Evolutionary conservation across 2,329 filamentous ascomycete genomes (phyloP).

Genomic region (Xylariaceae sp.): DNA sequence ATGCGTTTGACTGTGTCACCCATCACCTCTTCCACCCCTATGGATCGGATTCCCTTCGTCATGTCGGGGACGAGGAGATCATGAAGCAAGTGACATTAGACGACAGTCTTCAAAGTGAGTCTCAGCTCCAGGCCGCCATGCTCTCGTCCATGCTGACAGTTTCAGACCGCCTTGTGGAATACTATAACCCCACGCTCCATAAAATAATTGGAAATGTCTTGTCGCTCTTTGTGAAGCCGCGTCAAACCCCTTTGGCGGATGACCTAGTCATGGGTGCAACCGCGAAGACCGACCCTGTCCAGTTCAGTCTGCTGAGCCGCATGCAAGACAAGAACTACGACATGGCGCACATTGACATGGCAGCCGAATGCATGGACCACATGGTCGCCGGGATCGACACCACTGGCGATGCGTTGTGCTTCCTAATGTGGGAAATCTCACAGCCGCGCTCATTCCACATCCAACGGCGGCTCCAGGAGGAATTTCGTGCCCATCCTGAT

Average conservation of each 20-base stretch:
- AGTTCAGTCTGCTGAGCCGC: constrained; percentile 61
- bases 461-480: constrained; percentile 56
- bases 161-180: constrained; percentile 60
- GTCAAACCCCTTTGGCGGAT: constrained; percentile 61
- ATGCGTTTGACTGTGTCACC: constrained; percentile 70
- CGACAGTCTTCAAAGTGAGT: constrained; percentile 66
- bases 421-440: constrained; percentile 72
- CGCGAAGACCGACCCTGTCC: constrained; percentile 47
- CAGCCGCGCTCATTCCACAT: constrained; percentile 55
- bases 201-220: constrained; percentile 50
- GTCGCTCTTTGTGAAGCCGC: constrained; percentile 54
- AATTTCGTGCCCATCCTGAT: constrained; percentile 49
- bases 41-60: constrained; percentile 62
- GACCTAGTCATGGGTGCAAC: constrained; percentile 59
- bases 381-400: constrained; percentile 75
- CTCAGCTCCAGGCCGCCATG: neutral
- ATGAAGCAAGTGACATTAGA: constrained; percentile 72
- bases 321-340: constrained; percentile 55
- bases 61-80: constrained; percentile 60
- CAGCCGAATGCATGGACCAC: constrained; percentile 71
- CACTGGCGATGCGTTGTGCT: constrained; percentile 69
- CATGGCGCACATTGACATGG: constrained; percentile 57
- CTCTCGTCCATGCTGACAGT: neutral
- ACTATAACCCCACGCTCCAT: constrained; percentile 59
- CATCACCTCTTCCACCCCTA: constrained; percentile 71